Evolutionary conservation across 306 rosid species (phyloP), one percentile per base, ranked within the genome.

Genomic region (Malus orientalis): DNA sequence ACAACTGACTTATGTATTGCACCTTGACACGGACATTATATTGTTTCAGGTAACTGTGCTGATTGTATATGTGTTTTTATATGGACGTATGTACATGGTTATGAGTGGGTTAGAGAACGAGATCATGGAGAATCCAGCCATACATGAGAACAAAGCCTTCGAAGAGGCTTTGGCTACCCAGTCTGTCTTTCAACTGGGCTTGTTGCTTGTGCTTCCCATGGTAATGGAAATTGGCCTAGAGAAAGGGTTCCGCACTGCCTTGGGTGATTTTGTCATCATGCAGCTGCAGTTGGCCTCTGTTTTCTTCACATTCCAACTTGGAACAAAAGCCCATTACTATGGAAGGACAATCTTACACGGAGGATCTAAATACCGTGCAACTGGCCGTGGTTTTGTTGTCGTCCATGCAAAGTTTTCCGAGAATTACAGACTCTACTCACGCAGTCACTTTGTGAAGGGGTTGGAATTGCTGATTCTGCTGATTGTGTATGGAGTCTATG

Each of bases 321-420:
- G 99, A 81, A 92, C 99, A 30, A 95, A 95, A 84, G 93, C 92
- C 82, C 99, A 95, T 84, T 95, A 89, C 75, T 92, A 57, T 74
- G 99, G 99, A 70, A 88, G 97, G 82, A 95, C 97, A 63, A 87
- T 92, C 86, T 89, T 95, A 88, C 99, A 95, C 69, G 99, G 99
- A 60, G 99, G 98, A 64, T 92, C 99, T 71, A 92, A 92, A 79
- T 95, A 95, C 71, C 81, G 96, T 78, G 81, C 99, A 57, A 92
- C 96, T 5, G 99, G 99, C 32, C 96, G 99, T 27, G 99, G 98
- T 15, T 95, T 95, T 81, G 99, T 95, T 49, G 99, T 95, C 57
- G 89, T 92, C 79, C 99, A 92, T 77, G 97, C 97, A 57, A 95
- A 85, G 81, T 92, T 95, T 86, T 97, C 96, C 68, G 98, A 92